Evolutionary conservation across 2,329 filamentous ascomycete genomes (phyloP).

Genomic region (Fusarium austroafricanum): DNA sequence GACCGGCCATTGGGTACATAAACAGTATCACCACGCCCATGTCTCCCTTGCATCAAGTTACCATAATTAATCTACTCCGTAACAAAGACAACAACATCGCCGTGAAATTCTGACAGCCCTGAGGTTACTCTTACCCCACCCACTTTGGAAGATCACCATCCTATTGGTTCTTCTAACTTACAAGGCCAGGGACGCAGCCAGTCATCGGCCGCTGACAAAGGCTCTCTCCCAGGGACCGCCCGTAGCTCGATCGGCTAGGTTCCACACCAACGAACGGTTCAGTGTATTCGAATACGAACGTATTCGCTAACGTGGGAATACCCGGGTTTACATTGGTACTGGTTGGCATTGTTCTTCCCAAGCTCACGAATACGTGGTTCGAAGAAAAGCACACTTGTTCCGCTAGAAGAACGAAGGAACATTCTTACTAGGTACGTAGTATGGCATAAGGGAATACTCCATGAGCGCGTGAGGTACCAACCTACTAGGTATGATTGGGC

Average conservation of each 20-base stretch:
- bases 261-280: constrained; percentile 27
- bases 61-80: constrained; percentile 5
- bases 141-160: neutral
- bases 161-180: constrained; percentile 32
- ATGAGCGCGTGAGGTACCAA: too few relatives aligned
- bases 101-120: constrained; percentile 19
- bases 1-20: constrained; percentile 2
- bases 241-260: constrained; percentile 30
- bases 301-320: constrained; percentile 41
- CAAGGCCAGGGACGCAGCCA: constrained; percentile 30
- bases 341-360: neutral
- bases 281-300: constrained; percentile 28
- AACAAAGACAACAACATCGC: neutral
- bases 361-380: constrained; percentile 13
- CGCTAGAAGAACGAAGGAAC: too few relatives aligned
- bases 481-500: too few relatives aligned
- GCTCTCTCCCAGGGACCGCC: constrained; percentile 27
- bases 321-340: neutral
- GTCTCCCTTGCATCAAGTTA: neutral
- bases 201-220: constrained; percentile 20
- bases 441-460: too few relatives aligned
- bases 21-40: neutral
- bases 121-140: constrained; percentile 17
- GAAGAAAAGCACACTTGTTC: neutral
- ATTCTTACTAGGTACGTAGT: too few relatives aligned